Base-by-base conservation (phyloP, 805 yeast species). In the Debaryomyces tyrocola region DNA sequence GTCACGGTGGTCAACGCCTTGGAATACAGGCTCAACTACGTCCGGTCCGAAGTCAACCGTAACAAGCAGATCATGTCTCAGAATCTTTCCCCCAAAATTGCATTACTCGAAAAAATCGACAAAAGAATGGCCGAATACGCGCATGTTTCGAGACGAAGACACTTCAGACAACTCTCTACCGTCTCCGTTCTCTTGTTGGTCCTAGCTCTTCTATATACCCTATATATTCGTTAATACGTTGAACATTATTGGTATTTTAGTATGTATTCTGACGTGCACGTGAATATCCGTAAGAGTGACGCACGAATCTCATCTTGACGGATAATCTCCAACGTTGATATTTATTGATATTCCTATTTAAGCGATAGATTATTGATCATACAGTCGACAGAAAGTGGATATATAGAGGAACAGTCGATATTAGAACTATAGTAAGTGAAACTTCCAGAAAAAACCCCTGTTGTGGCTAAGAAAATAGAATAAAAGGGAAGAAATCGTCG, bases 81-180 rank as follows among this genome's bases (percentile, higher is more conserved):
- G n/a, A 63, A 60, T 4, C 52, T 72, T 43, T 51, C 53, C 4
- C 58, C 54, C 11, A 65, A 64, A 48, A 50, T 72, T 40, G 64
- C 63, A 33, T 45, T 62, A 8, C 56, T 73, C 46, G 75, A 72
- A 42, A 48, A 53, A 20, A 55, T 73, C 6, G 63, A 66, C 37
- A 48, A 51, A 12, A 53, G 57, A 39, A 65, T 70, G 39, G 50
- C 52, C 24, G 62, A 62, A 40, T 62, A 67, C 46, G 56, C 69
- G 20, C 54, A 47, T 14, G 48, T 49, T 11, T 54, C 51, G 17
- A 56, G 67, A 37, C 56, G 56, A 24, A 56, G 62, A 33, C 58
- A 71, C 21, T 58, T 68, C 41, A 62, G 60, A 49, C 70, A 67
- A 50, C 37, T 66, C 33, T 55, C 57, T 34, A 48, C 60, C 1